Conservation (phyloP, 2,329 filamentous ascomycete genomes). For the Trichoderma harzianum region DNA sequence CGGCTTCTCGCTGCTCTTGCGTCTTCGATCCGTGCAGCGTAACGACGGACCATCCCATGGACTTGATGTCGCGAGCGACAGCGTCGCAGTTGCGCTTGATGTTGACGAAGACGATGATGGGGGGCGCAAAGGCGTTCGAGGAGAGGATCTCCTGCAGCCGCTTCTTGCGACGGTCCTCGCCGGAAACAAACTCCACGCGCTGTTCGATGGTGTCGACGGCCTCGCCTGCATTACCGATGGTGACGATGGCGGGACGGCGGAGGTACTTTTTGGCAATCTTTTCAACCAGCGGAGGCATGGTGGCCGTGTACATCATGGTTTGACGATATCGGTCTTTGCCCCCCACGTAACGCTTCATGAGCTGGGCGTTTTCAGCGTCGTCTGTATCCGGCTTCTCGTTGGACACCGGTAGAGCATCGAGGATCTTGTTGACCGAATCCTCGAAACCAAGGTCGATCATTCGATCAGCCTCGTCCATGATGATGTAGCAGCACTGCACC, state of each 20-base stretch:
- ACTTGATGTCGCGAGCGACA: constrained; percentile 88
- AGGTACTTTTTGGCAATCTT: constrained; percentile 97
- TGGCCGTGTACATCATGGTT: constrained; percentile 99
- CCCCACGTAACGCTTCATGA: constrained; percentile 79
- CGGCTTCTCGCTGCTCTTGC: constrained; percentile 94
- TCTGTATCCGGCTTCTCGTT: constrained; percentile 97
- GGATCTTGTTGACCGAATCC: constrained; percentile 94
- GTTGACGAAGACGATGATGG: constrained; percentile 99
- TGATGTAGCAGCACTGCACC: constrained; percentile 95
- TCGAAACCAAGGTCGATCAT: constrained; percentile 99
- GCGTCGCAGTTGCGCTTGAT: constrained; percentile 99
- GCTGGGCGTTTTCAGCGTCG: constrained; percentile 77
- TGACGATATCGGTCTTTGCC: constrained; percentile 81
- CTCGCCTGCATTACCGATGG: constrained; percentile 90
- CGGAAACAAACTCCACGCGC: constrained; percentile 83
- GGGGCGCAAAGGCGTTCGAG: constrained; percentile 75
- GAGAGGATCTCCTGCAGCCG: constrained; percentile 85
- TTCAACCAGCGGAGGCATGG: constrained; percentile 90
- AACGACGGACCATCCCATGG: constrained; percentile 85
- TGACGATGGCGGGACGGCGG: constrained; percentile 86
- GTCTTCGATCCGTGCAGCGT: constrained; percentile 95
- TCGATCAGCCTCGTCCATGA: constrained; percentile 98
- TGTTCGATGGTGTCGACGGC: constrained; percentile 98
- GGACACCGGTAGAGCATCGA: constrained; percentile 84
- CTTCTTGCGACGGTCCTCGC: constrained; percentile 96